phyloP scores from a whole-genome alignment of 176 grass and related monocot genomes.

The Carex cristatella region DNA sequence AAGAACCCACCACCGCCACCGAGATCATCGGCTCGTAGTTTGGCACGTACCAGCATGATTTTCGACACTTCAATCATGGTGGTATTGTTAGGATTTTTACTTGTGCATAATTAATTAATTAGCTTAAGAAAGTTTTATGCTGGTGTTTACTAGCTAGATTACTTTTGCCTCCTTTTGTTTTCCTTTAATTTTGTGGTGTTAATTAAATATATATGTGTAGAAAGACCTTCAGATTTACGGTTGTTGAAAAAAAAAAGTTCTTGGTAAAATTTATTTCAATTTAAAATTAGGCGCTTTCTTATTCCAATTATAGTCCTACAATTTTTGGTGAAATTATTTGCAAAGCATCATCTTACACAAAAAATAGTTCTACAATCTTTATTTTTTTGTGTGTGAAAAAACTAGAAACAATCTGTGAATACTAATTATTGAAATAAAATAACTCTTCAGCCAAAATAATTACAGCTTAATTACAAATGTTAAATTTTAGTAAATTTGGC shows the following conservation, averaged over 20 bases:
- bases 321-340: too few species aligned
- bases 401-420: not conserved
- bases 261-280: not conserved
- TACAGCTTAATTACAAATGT: too few species aligned
- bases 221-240: not conserved
- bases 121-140: not conserved
- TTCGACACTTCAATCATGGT: not conserved
- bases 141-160: not conserved
- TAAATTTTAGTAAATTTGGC: too few species aligned
- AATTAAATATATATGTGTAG: not conserved
- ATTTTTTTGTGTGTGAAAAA: not conserved
- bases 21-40: not conserved
- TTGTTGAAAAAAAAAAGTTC: too few species aligned
- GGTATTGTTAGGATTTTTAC: conserved; percentile 2
- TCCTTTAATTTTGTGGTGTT: not conserved
- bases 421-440: not conserved
- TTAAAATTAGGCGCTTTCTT: not conserved
- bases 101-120: not conserved
- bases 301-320: too few species aligned
- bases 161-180: not conserved
- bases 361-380: not conserved
- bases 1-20: conserved; percentile 16
- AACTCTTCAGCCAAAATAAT: too few species aligned
- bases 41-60: not conserved
- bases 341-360: not conserved